Evolutionary conservation across 108 stramenopile species (phyloP).

Genomic region (Pseudonitzschia delicatissima): DNA sequence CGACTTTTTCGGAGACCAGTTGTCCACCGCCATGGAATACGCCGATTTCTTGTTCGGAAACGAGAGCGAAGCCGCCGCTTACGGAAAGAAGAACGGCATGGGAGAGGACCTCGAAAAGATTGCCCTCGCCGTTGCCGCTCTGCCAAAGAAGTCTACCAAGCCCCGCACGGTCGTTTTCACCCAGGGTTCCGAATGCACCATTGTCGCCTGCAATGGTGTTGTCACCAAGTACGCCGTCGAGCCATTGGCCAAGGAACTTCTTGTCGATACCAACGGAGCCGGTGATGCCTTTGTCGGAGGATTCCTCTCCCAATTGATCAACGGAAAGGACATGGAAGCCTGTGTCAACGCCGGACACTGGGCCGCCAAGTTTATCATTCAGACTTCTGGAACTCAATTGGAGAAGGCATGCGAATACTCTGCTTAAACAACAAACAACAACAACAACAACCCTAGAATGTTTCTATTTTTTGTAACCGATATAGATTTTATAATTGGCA

Average conservation of each 20-base stretch:
- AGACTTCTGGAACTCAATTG: constrained; percentile 92
- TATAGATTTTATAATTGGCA: too few species aligned
- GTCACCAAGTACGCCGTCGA: constrained; percentile 90
- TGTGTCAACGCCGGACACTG: constrained; percentile 98
- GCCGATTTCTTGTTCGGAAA: constrained; percentile 98
- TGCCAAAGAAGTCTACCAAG: constrained; percentile 86
- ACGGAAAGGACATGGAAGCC: constrained; percentile 71
- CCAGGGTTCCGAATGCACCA: constrained; percentile 92
- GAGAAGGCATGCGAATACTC: constrained; percentile 10
- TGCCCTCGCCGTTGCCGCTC: constrained; percentile 83
- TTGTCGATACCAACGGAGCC: constrained; percentile 99
- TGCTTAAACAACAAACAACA: too few species aligned
- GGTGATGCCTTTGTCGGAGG: constrained; percentile 99
- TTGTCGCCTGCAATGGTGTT: constrained; percentile 90
- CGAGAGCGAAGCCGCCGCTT: constrained; percentile 97
- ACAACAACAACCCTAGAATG: too few species aligned
- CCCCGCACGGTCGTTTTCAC: constrained; percentile 96
- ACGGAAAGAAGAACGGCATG: constrained; percentile 91
- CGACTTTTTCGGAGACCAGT: constrained; percentile 95
- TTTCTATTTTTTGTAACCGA: too few species aligned
- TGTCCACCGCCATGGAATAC: constrained; percentile 92
- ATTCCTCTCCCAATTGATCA: constrained; percentile 87
- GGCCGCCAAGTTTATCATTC: constrained; percentile 95
- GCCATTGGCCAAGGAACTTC: constrained; percentile 72
- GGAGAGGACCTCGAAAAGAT: constrained; percentile 90